Evolutionary conservation across 1,284 basidiomycete species (phyloP).

Genomic region (Anthracocystis setariae): DNA sequence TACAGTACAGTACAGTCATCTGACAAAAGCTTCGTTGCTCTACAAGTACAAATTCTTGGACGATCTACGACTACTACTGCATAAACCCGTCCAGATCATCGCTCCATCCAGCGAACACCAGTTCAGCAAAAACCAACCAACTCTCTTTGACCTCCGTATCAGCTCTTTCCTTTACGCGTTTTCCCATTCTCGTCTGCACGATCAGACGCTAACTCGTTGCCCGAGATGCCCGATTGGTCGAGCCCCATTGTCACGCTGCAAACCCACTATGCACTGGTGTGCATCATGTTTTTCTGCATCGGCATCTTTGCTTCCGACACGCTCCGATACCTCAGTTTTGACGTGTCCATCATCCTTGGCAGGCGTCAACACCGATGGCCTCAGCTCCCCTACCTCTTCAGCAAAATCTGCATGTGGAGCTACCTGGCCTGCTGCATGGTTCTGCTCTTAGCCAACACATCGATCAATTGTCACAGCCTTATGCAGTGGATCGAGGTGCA

Average conservation of each 20-base stretch:
- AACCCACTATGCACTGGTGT: constrained; percentile 25
- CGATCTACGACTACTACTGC: too few relatives aligned
- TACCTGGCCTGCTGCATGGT: constrained; percentile 28
- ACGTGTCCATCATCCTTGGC: constrained; percentile 25
- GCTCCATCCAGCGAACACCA: too few relatives aligned
- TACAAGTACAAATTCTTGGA: too few relatives aligned
- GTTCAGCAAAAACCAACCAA: too few relatives aligned
- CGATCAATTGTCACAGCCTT: constrained; percentile 32
- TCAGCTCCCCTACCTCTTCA: constrained; percentile 38
- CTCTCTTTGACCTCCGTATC: too few relatives aligned
- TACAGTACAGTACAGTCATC: too few relatives aligned
- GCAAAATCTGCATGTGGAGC: constrained; percentile 32
- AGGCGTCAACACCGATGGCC: constrained; percentile 35
- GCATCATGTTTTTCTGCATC: constrained; percentile 37
- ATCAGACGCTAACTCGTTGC: background rate
- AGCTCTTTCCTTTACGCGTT: background rate
- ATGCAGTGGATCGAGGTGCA: constrained; percentile 40
- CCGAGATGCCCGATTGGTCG: constrained; percentile 36
- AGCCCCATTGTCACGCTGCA: constrained; percentile 17
- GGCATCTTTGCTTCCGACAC: constrained; percentile 38
- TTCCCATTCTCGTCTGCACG: background rate
- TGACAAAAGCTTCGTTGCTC: too few relatives aligned
- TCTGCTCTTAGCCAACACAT: constrained; percentile 15
- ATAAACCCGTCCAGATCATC: too few relatives aligned
- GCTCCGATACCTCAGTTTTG: constrained; percentile 25